Base-by-base conservation (phyloP, 2,329 filamentous ascomycete species). In the Monilinia vaccinii-corymbosi region DNA sequence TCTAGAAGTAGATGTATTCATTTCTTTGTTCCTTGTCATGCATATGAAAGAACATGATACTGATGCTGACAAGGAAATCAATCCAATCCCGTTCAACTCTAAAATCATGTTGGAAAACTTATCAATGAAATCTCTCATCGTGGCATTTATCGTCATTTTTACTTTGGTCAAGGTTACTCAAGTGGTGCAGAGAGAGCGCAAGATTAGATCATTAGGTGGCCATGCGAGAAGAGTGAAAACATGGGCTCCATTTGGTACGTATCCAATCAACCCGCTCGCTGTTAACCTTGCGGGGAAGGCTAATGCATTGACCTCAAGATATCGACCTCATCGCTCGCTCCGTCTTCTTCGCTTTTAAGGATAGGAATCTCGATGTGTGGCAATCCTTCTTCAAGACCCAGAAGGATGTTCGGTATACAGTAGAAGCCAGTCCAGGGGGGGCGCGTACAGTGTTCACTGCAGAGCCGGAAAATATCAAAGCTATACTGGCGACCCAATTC, bases 381-480 rank as follows among this genome's bases (percentile, higher is more conserved):
- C 72, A 78, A 57, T 81, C 91, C 68, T 67, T 67, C 10, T 72
- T 73, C 18, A 72, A 9, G 13, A 28, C 25, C 23, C 13, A 69
- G 14, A 68, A 74, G 5, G 70, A 34, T 10, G 14, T 32, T n/a
- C 36, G 74, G 36, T 84, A 78, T 66, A 92, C 88, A 0, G 74
- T 79, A 44, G 88, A 93, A 73, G 72, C 75, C 13, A 38, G 46
- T 9, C 64, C 64, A 13, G 67, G 56, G 18, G 67, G 68, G 18
- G 61, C 63, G 7, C 65, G 68, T 9, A 48, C 63, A 10, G 72
- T 95, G 61, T 80, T 94, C 69, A 96, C 92, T 0, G 82, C 82
- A 6, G 91, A 96, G 66, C 88, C 88, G 0, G 90, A 95, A 69
- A 96, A 96, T 71, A 88, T 96, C 76, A 96, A 96, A 73, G 89